Conservation (phyloP, 768 basidiomycete species). For the Suillus variegatus region DNA sequence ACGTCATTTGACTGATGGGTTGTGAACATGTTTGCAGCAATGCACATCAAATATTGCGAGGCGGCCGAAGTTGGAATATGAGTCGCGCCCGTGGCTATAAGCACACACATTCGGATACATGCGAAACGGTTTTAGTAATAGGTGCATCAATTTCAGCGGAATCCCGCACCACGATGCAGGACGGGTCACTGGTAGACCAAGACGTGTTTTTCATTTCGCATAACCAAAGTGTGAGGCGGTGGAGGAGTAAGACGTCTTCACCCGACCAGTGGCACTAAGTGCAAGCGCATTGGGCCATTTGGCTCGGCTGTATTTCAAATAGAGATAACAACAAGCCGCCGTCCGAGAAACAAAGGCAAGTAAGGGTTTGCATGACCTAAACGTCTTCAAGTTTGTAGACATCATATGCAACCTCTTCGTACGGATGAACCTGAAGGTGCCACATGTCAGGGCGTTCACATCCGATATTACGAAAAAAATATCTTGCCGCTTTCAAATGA, state of each 20-base stretch:
- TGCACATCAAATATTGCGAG: neutral
- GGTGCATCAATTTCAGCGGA: neutral
- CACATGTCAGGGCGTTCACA: conserved; percentile 1
- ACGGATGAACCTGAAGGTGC: conserved; percentile 47
- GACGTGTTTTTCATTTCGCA: conserved; percentile 5
- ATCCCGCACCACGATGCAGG: conserved; percentile 1
- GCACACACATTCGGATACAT: neutral
- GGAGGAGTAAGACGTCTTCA: neutral
- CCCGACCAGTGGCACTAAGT: neutral
- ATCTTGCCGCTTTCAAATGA: conserved; percentile 47
- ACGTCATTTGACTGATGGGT: neutral
- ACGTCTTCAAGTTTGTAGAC: conserved; percentile 51
- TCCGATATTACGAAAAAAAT: conserved; percentile 6
- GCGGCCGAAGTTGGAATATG: conserved; percentile 1
- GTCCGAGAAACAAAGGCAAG: conserved; percentile 3
- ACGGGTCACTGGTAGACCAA: neutral
- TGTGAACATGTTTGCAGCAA: neutral
- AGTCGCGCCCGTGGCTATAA: neutral
- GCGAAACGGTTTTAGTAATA: neutral
- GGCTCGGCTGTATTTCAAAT: neutral
- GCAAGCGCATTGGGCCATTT: neutral
- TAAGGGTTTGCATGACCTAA: conserved; percentile 20
- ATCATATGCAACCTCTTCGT: conserved; percentile 60
- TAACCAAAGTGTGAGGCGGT: neutral
- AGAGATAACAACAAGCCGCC: neutral